A percentile compares a stretch with the other conserved stretches of the same genome.
Conservation (phyloP, 2,329 filamentous ascomycete genomes). For the Talaromyces pinophilus region DNA sequence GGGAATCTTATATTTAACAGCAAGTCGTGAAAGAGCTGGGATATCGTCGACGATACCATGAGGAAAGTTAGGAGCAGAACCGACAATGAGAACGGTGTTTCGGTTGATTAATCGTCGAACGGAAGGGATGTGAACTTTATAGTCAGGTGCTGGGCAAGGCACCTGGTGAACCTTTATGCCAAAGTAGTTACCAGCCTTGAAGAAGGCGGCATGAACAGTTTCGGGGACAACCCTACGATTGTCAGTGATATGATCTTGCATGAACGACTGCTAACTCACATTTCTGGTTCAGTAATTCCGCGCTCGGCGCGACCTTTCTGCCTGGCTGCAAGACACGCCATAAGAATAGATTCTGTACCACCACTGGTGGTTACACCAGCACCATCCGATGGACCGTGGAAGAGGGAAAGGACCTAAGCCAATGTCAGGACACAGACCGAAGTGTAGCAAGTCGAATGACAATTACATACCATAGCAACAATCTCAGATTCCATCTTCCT, state of each 20-base stretch:
- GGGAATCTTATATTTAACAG: slow-evolving; percentile 74
- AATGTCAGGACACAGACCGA: slow-evolving; percentile 1
- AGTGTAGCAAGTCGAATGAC: not conserved
- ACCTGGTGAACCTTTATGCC: slow-evolving; percentile 93
- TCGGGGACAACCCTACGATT: slow-evolving; percentile 77
- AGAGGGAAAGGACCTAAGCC: slow-evolving; percentile 67
- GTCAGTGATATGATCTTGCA: slow-evolving; percentile 26
- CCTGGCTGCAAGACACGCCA: slow-evolving; percentile 87
- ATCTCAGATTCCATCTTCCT: slow-evolving; percentile 99
- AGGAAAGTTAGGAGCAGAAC: slow-evolving; percentile 94
- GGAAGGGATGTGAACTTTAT: slow-evolving; percentile 77
- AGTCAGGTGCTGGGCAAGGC: slow-evolving; percentile 76
- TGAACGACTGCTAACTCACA: slow-evolving; percentile 60
- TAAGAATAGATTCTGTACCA: slow-evolving; percentile 93
- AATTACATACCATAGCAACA: slow-evolving; percentile 78
- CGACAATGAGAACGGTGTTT: slow-evolving; percentile 91
- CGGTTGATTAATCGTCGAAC: slow-evolving; percentile 86
- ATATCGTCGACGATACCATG: slow-evolving; percentile 99
- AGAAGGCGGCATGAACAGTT: slow-evolving; percentile 94
- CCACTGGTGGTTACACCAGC: slow-evolving; percentile 89
- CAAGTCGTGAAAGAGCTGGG: slow-evolving; percentile 76
- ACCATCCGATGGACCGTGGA: slow-evolving; percentile 81
- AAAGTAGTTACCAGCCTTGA: slow-evolving; percentile 93
- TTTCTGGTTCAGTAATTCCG: slow-evolving; percentile 88
- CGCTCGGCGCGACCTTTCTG: slow-evolving; percentile 86